Conservation (phyloP, 257 asterid genomes). For the Fraxinus excelsior region DNA sequence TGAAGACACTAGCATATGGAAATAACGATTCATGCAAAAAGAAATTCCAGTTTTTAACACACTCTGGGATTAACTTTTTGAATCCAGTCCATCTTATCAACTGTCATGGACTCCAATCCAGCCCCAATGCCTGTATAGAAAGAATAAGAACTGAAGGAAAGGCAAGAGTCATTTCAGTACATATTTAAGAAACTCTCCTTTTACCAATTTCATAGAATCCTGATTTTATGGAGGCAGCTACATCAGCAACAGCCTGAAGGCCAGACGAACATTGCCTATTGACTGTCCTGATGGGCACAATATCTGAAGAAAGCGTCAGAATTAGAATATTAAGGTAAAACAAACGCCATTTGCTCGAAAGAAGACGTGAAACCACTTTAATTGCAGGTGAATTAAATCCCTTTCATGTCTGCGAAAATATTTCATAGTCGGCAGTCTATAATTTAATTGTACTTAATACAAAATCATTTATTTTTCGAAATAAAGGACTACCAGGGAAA, state of each 20-base stretch:
- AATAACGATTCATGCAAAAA: not conserved
- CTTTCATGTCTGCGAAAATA: not conserved
- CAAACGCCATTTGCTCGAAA: not conserved
- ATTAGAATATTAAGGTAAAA: constrained; percentile 14
- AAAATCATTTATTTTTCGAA: not conserved
- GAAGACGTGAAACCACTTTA: not conserved
- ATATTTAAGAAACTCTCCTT: not conserved
- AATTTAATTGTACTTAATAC: too few relatives aligned
- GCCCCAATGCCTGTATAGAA: constrained; percentile 75
- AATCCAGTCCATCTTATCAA: constrained; percentile 44
- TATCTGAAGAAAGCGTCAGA: constrained; percentile 42
- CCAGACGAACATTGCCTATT: constrained; percentile 95
- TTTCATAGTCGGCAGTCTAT: not conserved
- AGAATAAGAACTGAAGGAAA: not conserved
- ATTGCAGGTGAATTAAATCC: not conserved
- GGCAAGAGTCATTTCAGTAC: not conserved
- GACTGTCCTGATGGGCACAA: constrained; percentile 86
- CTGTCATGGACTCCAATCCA: constrained; percentile 86
- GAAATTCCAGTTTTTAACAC: constrained; percentile 18
- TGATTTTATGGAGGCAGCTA: constrained; percentile 86
- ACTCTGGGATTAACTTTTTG: constrained; percentile 58
- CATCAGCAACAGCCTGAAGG: constrained; percentile 96
- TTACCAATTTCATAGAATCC: constrained; percentile 90
- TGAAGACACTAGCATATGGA: constrained; percentile 11
- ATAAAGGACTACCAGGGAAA: constrained; percentile 68